Conservation (phyloP, 768 basidiomycete genomes). For the Suillus weaverae region DNA sequence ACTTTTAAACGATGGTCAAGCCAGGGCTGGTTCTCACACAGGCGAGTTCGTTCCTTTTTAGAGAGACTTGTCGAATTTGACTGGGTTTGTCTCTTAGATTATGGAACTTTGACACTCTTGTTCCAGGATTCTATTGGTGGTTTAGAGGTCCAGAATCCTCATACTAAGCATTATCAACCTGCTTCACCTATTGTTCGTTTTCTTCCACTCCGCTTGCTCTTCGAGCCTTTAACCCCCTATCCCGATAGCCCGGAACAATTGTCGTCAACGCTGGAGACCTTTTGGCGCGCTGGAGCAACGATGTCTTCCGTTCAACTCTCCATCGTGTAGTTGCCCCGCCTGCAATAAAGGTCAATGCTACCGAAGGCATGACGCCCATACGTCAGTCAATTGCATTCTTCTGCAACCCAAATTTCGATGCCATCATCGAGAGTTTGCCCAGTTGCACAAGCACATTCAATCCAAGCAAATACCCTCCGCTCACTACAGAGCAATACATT, state of each 20-base stretch:
- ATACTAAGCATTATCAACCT: constrained; percentile 67
- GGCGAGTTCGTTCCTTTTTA: constrained; percentile 37
- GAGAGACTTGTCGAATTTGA: background rate
- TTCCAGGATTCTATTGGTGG: constrained; percentile 87
- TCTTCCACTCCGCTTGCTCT: background rate
- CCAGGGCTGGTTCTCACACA: constrained; percentile 82
- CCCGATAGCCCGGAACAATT: constrained; percentile 67
- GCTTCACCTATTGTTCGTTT: constrained; percentile 71
- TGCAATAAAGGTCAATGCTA: constrained; percentile 45
- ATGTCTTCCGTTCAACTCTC: constrained; percentile 73
- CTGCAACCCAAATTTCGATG: constrained; percentile 76
- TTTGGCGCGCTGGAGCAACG: constrained; percentile 82
- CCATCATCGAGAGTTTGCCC: constrained; percentile 70
- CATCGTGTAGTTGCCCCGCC: constrained; percentile 82
- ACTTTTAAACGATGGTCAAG: constrained; percentile 63
- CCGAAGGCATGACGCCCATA: constrained; percentile 56
- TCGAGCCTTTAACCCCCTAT: constrained; percentile 1
- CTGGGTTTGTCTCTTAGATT: constrained; percentile 45
- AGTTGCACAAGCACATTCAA: constrained; percentile 42
- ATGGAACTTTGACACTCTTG: constrained; percentile 77
- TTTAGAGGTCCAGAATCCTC: constrained; percentile 78
- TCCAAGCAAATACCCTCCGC: constrained; percentile 69
- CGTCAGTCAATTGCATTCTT: constrained; percentile 87
- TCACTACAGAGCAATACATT: constrained; percentile 77
- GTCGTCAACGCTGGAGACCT: constrained; percentile 84